Evolutionary conservation across 1,284 basidiomycete species (phyloP), one percentile per base, ranked within the genome.

Genomic region (Farysia itapuensis): DNA sequence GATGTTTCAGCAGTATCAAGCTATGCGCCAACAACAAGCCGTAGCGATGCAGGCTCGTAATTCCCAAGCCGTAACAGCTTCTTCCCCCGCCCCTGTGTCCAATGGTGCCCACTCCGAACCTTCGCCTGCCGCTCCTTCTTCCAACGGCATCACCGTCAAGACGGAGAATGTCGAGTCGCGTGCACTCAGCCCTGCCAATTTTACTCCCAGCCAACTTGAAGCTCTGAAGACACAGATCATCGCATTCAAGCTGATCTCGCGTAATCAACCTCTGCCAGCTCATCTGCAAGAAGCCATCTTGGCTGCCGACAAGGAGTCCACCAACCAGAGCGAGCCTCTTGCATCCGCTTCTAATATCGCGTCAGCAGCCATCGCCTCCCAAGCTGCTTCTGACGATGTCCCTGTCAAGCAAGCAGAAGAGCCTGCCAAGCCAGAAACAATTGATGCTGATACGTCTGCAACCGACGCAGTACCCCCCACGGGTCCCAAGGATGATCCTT

Each of bases 221-320:
- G 85, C 89, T 20, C 84, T 97, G 29, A 85, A 89, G 41, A 84
- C 87, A 0, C 94, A 98, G 75, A 90, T 97, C 34, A 83, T 86
- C 47, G 90, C 93, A 0, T 95, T 88, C 81, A 90, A 90, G 74
- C 84, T 87, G 51, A 83, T 97, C 53, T 82, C 82, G 16, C 84
- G 86, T 20, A 89, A 90, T 38, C 77, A 86, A 26, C 86, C 92
- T 4, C 81, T 97, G 29, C 89, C 94, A 13, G 83, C 88, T 3
- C 79, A 84, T 54, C 76, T 97, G 18, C 88, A 90, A 65, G 83
- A 87, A 45, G 87, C 89, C 9, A 85, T 94, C 39, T 38, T 75
- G 43, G 44, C 64, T 29, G 43, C 52, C 15, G 56, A 58, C 26
- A 78, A 84, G 29, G 46, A 52, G 23, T 50, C 53, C 2, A n/a